A percentile compares a stretch with the other conserved stretches of the same genome.
These are phyloP conservation scores for Saccharomycopsis babjevae DNA, from an alignment of 805 yeast species.

Conservation along the genomic window DNA sequence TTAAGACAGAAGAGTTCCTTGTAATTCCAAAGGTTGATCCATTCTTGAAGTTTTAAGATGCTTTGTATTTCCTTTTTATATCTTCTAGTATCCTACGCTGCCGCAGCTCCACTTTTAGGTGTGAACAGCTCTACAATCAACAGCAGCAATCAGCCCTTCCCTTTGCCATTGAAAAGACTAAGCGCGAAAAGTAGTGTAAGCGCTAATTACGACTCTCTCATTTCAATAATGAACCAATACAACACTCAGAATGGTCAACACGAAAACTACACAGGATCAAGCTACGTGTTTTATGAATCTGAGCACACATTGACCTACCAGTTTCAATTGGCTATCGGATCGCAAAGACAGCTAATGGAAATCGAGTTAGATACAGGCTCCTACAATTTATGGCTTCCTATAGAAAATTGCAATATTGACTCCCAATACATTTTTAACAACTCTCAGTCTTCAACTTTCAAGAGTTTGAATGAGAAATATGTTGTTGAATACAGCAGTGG, in stretches of 20 bases:
- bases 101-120: too few species aligned
- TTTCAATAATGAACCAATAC: neutral
- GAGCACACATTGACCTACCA: conserved; percentile 4
- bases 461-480: conserved; percentile 19
- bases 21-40: too few species aligned
- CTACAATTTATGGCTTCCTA: conserved; percentile 38
- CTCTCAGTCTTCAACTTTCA: conserved; percentile 27
- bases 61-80: too few species aligned
- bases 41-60: too few species aligned
- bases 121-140: neutral
- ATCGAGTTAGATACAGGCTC: conserved; percentile 41
- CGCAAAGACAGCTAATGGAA: conserved; percentile 31
- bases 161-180: neutral
- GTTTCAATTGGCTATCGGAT: conserved; percentile 32
- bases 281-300: neutral
- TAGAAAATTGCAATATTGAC: conserved; percentile 9
- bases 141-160: neutral
- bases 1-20: too few species aligned
- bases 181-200: neutral
- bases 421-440: conserved; percentile 22
- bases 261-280: neutral
- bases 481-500: conserved; percentile 27
- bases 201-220: neutral
- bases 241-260: neutral
- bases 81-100: too few species aligned